These are phyloP conservation scores for Onygenales sp. DNA, from an alignment of 2,329 filamentous ascomycete genomes.

Conservation along the genomic window DNA sequence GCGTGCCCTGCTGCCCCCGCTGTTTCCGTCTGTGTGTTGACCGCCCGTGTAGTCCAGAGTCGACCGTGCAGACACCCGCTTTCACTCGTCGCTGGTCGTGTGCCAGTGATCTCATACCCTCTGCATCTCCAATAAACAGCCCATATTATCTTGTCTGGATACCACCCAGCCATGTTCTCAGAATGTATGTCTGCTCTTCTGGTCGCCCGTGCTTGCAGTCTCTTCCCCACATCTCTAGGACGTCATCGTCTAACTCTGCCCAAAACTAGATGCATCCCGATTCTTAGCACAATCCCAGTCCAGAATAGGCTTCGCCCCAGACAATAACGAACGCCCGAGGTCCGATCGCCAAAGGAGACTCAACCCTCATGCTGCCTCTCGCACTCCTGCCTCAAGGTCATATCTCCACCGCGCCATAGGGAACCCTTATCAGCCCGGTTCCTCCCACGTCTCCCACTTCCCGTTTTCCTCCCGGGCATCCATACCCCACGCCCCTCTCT, in stretches of 20 bases:
- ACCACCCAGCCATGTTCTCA: constrained; percentile 11
- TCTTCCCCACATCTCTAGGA: not conserved
- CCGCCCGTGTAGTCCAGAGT: not conserved
- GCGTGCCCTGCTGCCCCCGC: not conserved
- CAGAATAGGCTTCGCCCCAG: constrained; percentile 65
- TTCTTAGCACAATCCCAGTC: constrained; percentile 97
- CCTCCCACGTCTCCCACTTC: constrained; percentile 65
- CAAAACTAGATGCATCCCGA: constrained; percentile 71
- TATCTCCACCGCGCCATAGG: constrained; percentile 47
- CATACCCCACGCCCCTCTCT: constrained; percentile 77
- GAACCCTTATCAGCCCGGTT: constrained; percentile 69
- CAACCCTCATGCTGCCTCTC: constrained; percentile 33
- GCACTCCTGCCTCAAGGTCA: constrained; percentile 40
- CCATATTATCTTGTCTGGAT: not conserved
- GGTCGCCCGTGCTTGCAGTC: not conserved
- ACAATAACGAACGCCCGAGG: constrained; percentile 38
- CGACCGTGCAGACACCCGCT: not conserved
- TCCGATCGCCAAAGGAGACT: constrained; percentile 39
- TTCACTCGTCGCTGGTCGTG: not conserved
- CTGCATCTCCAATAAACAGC: not conserved
- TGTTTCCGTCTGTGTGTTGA: not conserved
- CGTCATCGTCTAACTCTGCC: not conserved
- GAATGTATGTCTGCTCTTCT: constrained; percentile 11
- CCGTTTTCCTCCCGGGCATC: constrained; percentile 71
- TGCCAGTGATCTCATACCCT: not conserved